phyloP scores from a whole-genome alignment of 352 stramenopile species.

The Globisporangium alternatum region DNA sequence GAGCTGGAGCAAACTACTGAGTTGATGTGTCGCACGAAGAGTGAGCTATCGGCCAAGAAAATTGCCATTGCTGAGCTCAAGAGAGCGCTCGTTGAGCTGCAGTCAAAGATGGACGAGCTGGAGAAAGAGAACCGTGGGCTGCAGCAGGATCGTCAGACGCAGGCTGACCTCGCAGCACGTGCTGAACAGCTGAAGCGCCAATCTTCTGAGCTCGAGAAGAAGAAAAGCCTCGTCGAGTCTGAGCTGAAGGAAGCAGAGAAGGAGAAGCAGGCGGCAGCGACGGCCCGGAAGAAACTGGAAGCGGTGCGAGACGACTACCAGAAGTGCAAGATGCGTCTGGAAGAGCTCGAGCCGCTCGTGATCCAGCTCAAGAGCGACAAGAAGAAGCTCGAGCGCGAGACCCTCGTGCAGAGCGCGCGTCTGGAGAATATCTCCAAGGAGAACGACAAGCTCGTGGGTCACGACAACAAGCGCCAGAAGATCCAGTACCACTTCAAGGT shows the following conservation, averaged over 20 bases:
- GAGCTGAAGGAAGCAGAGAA: conserved; percentile 26
- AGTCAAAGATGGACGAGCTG: conserved; percentile 23
- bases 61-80: conserved; percentile 25
- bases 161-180: conserved; percentile 11
- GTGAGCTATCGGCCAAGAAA: conserved; percentile 10
- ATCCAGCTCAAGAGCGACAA: conserved; percentile 33
- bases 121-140: conserved; percentile 25
- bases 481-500: conserved; percentile 82
- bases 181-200: conserved; percentile 25
- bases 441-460: conserved; percentile 74
- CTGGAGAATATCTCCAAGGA: conserved; percentile 40
- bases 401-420: conserved; percentile 16
- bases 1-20: conserved; percentile 15
- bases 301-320: conserved; percentile 22
- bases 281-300: conserved; percentile 25
- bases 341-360: conserved; percentile 18
- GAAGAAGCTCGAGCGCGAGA: conserved; percentile 44
- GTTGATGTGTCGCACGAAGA: background rate
- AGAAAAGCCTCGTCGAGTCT: conserved; percentile 21
- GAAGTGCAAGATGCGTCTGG: conserved; percentile 11
- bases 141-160: conserved; percentile 18
- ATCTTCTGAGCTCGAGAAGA: conserved; percentile 21
- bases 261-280: conserved; percentile 18
- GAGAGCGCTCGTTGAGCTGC: conserved; percentile 6
- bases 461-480: conserved; percentile 78